A percentile compares a stretch with the other conserved stretches of the same genome.
These are phyloP conservation scores for Lentinus brumalis DNA, from an alignment of 768 basidiomycete species.

Conservation along the genomic window DNA sequence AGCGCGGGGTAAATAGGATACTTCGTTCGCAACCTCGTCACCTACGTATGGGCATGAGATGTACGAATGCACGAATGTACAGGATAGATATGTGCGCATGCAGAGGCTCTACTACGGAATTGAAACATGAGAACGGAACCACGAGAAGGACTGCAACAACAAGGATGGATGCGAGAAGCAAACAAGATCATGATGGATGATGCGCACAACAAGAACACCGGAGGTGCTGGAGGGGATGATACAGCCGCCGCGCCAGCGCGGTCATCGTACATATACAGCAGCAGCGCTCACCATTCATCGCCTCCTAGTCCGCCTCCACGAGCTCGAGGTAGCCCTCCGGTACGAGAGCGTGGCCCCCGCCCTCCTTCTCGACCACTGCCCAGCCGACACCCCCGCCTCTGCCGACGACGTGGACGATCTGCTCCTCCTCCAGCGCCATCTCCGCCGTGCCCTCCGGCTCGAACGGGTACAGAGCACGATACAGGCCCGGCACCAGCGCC, in stretches of 20 bases:
- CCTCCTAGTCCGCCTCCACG: slow-evolving; percentile 41
- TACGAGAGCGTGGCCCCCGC: slow-evolving; percentile 65
- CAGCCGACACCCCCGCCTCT: slow-evolving; percentile 79
- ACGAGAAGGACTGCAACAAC: not conserved
- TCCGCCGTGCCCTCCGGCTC: slow-evolving; percentile 81
- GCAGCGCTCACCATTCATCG: not conserved
- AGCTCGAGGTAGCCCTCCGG: slow-evolving; percentile 78
- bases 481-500: slow-evolving; percentile 66
- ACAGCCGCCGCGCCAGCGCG: slow-evolving; percentile 20
- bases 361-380: slow-evolving; percentile 65
- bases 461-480: slow-evolving; percentile 78
- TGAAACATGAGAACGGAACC: not conserved
- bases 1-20: not conserved
- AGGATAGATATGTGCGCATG: slow-evolving; percentile 18
- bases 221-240: slow-evolving; percentile 3
- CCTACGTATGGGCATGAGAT: not conserved
- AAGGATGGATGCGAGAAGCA: not conserved
- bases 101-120: slow-evolving; percentile 2
- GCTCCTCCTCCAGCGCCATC: slow-evolving; percentile 79
- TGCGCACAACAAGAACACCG: not conserved
- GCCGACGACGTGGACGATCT: slow-evolving; percentile 72
- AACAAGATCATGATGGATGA: slow-evolving; percentile 11
- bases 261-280: slow-evolving; percentile 10
- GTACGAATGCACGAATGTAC: slow-evolving; percentile 6
- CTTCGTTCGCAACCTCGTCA: not conserved